Percentiles rank a stretch among this genome's conserved stretches.
phyloP scores from a whole-genome alignment of 1,284 basidiomycete species.

The Cryptococcus amylolentus region DNA sequence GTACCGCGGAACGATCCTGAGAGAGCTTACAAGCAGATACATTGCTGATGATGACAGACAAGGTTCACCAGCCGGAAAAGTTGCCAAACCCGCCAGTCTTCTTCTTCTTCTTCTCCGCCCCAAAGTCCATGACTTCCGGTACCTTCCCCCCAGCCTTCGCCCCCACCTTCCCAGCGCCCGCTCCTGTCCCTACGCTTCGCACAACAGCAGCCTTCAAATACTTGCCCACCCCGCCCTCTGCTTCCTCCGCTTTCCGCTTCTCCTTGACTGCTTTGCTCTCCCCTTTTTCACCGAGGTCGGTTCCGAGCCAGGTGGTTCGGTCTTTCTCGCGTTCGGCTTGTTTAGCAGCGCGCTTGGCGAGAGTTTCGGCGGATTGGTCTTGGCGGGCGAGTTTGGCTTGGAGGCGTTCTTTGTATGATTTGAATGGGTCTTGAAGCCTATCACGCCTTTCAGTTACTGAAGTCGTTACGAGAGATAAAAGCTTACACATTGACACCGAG shows the following conservation, averaged over 20 bases:
- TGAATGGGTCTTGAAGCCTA: constrained; percentile 53
- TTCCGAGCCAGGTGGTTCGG: constrained; percentile 51
- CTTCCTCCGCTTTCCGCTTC: constrained; percentile 35
- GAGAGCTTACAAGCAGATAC: no score
- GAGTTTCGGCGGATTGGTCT: constrained; percentile 45
- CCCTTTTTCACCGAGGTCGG: constrained; percentile 46
- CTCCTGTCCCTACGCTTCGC: not conserved
- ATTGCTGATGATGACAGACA: not conserved
- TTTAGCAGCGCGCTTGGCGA: constrained; percentile 37
- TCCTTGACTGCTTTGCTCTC: constrained; percentile 31
- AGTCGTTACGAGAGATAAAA: not conserved
- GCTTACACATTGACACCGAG: constrained; percentile 44
- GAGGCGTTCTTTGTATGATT: constrained; percentile 48
- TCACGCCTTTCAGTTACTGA: not conserved
- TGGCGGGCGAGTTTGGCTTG: constrained; percentile 44
- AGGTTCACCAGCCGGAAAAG: constrained; percentile 43
- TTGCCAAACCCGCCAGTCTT: constrained; percentile 51
- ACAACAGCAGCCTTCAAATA: constrained; percentile 38
- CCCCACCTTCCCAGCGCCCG: not conserved
- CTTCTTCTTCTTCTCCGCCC: constrained; percentile 49
- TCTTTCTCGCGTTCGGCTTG: constrained; percentile 51
- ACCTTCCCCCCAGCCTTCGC: constrained; percentile 6
- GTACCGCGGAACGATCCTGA: not conserved
- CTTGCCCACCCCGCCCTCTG: constrained; percentile 48
- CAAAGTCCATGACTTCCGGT: constrained; percentile 31